A percentile compares a stretch with the other conserved stretches of the same genome.
Conservation (phyloP, 208 protist species). For the Novymonas esmeraldas region DNA sequence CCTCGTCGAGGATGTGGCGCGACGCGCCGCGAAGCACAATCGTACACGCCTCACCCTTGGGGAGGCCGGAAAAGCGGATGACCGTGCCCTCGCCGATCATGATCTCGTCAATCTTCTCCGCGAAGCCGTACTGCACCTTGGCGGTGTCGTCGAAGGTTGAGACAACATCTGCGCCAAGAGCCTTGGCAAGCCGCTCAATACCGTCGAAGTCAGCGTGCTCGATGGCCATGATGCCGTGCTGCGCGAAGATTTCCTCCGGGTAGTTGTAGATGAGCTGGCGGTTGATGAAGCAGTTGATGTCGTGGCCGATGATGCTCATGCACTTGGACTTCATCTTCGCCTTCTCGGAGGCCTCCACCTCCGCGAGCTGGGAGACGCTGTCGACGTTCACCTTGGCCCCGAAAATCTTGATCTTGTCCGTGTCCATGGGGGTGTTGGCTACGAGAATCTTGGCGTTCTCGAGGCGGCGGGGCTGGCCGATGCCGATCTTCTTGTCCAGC, state of each 20-base stretch:
- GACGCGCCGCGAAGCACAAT: slow-evolving; percentile 99
- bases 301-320: slow-evolving; percentile 97
- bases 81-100: slow-evolving; percentile 99
- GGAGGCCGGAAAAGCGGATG: slow-evolving; percentile 97
- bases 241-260: slow-evolving; percentile 99
- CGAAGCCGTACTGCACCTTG: slow-evolving; percentile 95
- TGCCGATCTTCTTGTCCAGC: slow-evolving; percentile 99
- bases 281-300: slow-evolving; percentile 99
- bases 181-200: slow-evolving; percentile 94
- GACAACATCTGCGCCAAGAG: slow-evolving; percentile 98
- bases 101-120: slow-evolving; percentile 98
- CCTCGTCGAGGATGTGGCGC: slow-evolving; percentile 99
- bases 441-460: slow-evolving; percentile 99
- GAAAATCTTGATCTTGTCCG: slow-evolving; percentile 99
- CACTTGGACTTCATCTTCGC: slow-evolving; percentile 94
- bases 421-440: slow-evolving; percentile 99
- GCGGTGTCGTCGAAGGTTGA: slow-evolving; percentile 99
- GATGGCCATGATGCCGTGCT: slow-evolving; percentile 97
- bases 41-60: slow-evolving; percentile 97
- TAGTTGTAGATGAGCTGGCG: slow-evolving; percentile 99
- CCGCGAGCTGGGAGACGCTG: slow-evolving; percentile 94
- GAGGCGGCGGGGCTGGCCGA: slow-evolving; percentile 97
- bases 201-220: slow-evolving; percentile 99
- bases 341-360: slow-evolving; percentile 99
- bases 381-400: slow-evolving; percentile 96